phyloP scores from a whole-genome alignment of 1,139 yeast genomes.

The Taphrina confusa region DNA sequence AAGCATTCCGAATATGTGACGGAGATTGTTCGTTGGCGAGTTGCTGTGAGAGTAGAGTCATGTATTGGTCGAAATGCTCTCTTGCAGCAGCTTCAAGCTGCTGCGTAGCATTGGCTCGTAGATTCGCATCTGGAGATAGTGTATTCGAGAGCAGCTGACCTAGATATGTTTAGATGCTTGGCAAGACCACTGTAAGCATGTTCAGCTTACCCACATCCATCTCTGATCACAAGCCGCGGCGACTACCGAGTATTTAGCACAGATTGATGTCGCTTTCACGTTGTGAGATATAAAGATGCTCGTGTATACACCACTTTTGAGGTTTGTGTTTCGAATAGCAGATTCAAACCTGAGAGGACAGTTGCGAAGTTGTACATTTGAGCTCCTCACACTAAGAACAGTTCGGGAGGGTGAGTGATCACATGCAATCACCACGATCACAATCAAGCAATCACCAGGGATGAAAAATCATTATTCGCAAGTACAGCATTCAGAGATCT shows the following conservation, averaged over 20 bases:
- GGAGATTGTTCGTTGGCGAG: slow-evolving; percentile 66
- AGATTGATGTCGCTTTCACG: background rate
- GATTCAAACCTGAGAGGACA: background rate
- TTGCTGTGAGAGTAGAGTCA: slow-evolving; percentile 70
- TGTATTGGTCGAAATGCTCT: slow-evolving; percentile 67
- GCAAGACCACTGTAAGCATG: too few relatives aligned
- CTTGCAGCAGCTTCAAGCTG: slow-evolving; percentile 72
- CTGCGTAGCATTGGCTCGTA: slow-evolving; percentile 77
- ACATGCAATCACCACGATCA: too few relatives aligned
- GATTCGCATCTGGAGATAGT: slow-evolving; percentile 45
- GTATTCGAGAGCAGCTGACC: slow-evolving; percentile 32
- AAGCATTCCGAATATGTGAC: slow-evolving; percentile 86
- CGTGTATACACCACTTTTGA: background rate
- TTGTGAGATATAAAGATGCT: too few relatives aligned
- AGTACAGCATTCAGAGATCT: too few relatives aligned
- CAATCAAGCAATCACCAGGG: background rate
- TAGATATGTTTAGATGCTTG: background rate
- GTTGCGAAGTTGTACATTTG: slow-evolving; percentile 16
- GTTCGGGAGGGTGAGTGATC: too few relatives aligned
- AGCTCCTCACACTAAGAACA: too few relatives aligned
- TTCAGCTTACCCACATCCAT: slow-evolving; percentile 9
- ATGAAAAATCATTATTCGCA: too few relatives aligned
- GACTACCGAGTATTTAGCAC: background rate
- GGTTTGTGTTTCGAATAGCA: slow-evolving; percentile 3
- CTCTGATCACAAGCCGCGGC: background rate